Evolutionary conservation across 257 asterid species (phyloP), one percentile per base, ranked within the genome.

Genomic region (Ligustrum vulgare): DNA sequence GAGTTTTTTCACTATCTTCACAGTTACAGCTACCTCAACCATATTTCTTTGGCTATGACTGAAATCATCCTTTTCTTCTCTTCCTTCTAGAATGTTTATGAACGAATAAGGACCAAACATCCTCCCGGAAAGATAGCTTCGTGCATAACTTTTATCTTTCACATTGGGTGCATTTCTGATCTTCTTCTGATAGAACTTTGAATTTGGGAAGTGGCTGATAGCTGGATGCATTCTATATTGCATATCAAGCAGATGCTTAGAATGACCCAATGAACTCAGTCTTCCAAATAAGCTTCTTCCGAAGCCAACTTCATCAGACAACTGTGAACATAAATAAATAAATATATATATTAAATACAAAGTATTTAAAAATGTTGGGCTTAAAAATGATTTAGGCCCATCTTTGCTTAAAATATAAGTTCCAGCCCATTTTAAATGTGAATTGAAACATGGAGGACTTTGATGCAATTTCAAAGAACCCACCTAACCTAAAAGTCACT

Each of bases 201-300:
- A 64, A 83, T 87, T 89, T 15, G 95, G 93, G 49, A 88, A 88
- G 43, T 2, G 63, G 47, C 90, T 86, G n/a, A 88, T 86, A 2
- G 78, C 67, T 43, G 93, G 93, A 78, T 88, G 95, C 95, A 89
- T 89, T 37, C 95, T 78, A 75, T 89, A 89, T 39, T 87, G 92
- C 65, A 83, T 31, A 58, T 83, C 75, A 71, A 89, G 89, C 66
- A 86, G 79, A 71, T 82, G 87, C 86, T 84, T 89, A 25, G 80
- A 73, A 74, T 86, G 86, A n/a, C 86, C 90, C 72, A 89, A 60
- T 5, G 79, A 79, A 77, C 91, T 83, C 80, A 89, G 36, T 56
- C 95, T 82, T 82, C 78, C 87, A 76, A 89, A 89, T 78, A 89
- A 75, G 80, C 95, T 89, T 84, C 85, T 88, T 66, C 96, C 93